phyloP scores from a whole-genome alignment of 441 rosid species.

The Brassica balearica region DNA sequence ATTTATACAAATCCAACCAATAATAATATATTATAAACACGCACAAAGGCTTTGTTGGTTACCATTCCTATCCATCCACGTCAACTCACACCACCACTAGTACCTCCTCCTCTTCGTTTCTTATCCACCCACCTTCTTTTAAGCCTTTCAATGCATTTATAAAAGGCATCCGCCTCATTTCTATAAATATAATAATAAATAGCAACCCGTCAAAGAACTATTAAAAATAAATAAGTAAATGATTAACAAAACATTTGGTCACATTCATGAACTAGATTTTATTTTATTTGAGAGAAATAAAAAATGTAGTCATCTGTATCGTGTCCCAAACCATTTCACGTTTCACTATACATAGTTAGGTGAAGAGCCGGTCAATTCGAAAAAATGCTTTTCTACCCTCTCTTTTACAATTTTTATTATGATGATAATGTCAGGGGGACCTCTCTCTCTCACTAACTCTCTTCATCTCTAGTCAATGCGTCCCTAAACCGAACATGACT shows the following conservation, averaged over 20 bases:
- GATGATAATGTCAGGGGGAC: neutral
- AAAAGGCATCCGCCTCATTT: neutral
- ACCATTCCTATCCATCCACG: slow-evolving; percentile 47
- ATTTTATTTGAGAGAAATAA: neutral
- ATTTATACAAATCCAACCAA: neutral
- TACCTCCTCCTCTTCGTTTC: slow-evolving; percentile 25
- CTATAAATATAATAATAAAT: neutral
- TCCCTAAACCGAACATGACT: slow-evolving; percentile 32
- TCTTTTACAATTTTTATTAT: slow-evolving; percentile 18
- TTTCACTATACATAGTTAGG: slow-evolving; percentile 39
- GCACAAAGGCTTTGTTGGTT: slow-evolving; percentile 29
- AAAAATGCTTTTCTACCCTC: slow-evolving; percentile 4
- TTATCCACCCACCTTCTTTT: slow-evolving; percentile 39
- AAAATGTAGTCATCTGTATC: slow-evolving; percentile 24
- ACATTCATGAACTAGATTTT: slow-evolving; percentile 29
- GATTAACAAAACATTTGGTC: slow-evolving; percentile 11
- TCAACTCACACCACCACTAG: slow-evolving; percentile 34
- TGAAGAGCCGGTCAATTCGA: slow-evolving; percentile 41
- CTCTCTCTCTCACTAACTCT: slow-evolving; percentile 24
- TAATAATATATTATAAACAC: neutral
- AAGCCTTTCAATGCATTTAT: slow-evolving; percentile 22
- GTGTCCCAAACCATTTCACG: slow-evolving; percentile 32
- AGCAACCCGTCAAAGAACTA: neutral
- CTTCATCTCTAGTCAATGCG: slow-evolving; percentile 15
- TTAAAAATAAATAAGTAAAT: neutral